A percentile compares a stretch with the other conserved stretches of the same genome.
Conservation (phyloP, 1,284 basidiomycete genomes). For the Heterobasidion irregulare region DNA sequence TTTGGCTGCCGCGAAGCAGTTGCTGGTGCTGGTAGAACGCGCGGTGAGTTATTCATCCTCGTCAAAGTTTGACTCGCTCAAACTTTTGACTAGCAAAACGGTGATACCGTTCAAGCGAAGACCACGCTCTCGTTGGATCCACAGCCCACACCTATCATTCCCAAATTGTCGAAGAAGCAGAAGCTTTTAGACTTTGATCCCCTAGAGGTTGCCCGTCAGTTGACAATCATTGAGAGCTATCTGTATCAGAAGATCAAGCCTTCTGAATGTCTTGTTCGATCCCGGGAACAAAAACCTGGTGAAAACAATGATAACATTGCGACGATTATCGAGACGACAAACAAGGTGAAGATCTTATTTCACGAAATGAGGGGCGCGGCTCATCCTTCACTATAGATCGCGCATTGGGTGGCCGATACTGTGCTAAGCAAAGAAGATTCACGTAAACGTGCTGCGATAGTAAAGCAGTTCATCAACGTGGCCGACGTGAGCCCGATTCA, state of each 20-base stretch:
- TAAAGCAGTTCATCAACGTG: slow-evolving; percentile 91
- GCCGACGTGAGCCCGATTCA: slow-evolving; percentile 69
- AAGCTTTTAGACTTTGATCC: slow-evolving; percentile 88
- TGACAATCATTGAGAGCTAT: slow-evolving; percentile 88
- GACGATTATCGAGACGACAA: slow-evolving; percentile 86
- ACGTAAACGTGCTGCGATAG: slow-evolving; percentile 69
- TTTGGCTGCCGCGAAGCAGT: slow-evolving; percentile 64
- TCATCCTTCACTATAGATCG: slow-evolving; percentile 42
- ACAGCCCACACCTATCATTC: slow-evolving; percentile 73
- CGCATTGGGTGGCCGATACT: slow-evolving; percentile 92
- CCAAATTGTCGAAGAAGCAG: slow-evolving; percentile 67
- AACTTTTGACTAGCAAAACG: slow-evolving; percentile 37
- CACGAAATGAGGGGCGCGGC: background rate
- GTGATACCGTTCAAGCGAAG: slow-evolving; percentile 45
- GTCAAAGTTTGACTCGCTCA: background rate
- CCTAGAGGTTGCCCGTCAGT: slow-evolving; percentile 86
- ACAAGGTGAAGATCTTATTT: slow-evolving; percentile 47
- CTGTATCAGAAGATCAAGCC: slow-evolving; percentile 87
- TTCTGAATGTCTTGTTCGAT: slow-evolving; percentile 84
- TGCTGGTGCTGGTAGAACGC: slow-evolving; percentile 67
- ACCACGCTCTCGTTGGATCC: slow-evolving; percentile 32
- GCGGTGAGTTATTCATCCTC: slow-evolving; percentile 43
- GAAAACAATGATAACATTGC: slow-evolving; percentile 79
- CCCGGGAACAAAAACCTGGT: slow-evolving; percentile 66
- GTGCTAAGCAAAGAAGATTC: slow-evolving; percentile 84